phyloP scores from a whole-genome alignment of 2,329 filamentous ascomycete species.

The Cladosporium sp. region DNA sequence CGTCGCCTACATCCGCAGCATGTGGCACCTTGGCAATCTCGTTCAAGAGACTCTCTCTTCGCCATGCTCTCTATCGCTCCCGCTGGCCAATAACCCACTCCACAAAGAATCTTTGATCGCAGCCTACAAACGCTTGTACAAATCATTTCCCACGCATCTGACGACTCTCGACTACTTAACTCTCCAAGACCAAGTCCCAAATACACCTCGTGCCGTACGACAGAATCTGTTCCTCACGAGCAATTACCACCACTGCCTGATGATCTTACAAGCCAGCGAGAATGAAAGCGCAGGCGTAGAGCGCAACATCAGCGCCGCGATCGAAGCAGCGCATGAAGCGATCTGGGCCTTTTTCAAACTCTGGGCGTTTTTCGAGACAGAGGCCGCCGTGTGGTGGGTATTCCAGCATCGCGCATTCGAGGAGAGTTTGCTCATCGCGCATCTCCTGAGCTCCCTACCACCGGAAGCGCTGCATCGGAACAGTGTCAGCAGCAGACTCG shows the following conservation, averaged over 20 bases:
- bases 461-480: not conserved
- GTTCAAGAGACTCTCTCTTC: slow-evolving; percentile 76
- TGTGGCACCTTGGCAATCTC: slow-evolving; percentile 76
- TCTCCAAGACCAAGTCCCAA: slow-evolving; percentile 57
- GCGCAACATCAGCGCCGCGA: slow-evolving; percentile 64
- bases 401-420: slow-evolving; percentile 80
- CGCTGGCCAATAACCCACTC: slow-evolving; percentile 66
- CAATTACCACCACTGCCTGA: slow-evolving; percentile 81
- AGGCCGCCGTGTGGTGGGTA: slow-evolving; percentile 81
- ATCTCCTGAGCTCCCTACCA: slow-evolving; percentile 23
- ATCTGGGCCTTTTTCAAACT: slow-evolving; percentile 74
- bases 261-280: slow-evolving; percentile 74
- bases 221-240: slow-evolving; percentile 78
- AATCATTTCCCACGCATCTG: slow-evolving; percentile 70
- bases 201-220: slow-evolving; percentile 66
- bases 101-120: slow-evolving; percentile 70
- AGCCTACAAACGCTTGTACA: slow-evolving; percentile 69
- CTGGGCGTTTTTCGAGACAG: slow-evolving; percentile 65
- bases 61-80: slow-evolving; percentile 70
- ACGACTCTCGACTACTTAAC: slow-evolving; percentile 66
- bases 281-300: slow-evolving; percentile 55
- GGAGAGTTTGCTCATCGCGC: slow-evolving; percentile 53
- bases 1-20: slow-evolving; percentile 65
- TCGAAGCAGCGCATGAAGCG: slow-evolving; percentile 75
- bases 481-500: not conserved